phyloP scores from a whole-genome alignment of 805 yeast genomes.

The Tetrapisispora iriomotensis region DNA sequence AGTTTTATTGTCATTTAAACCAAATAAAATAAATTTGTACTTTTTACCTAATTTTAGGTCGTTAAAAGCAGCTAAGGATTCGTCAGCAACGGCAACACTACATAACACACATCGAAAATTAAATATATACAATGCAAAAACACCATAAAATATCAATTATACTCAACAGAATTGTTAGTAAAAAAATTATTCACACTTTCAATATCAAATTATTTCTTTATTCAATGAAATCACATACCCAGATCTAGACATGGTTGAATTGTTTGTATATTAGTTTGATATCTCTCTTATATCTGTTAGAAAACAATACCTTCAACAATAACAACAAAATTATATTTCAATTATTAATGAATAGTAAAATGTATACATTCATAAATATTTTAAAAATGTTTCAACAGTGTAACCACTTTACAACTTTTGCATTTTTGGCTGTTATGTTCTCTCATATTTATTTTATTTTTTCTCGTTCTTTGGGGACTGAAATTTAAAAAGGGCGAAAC shows the following conservation, averaged over 20 bases:
- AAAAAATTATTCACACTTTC: background rate
- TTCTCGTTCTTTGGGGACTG: too few species aligned
- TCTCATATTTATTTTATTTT: too few species aligned
- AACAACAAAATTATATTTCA: too few species aligned
- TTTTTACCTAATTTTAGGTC: conserved; percentile 92
- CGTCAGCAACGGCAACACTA: conserved; percentile 81
- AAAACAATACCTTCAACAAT: too few species aligned
- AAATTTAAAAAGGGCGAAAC: too few species aligned
- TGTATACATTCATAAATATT: too few species aligned
- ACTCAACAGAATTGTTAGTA: background rate
- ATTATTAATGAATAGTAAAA: too few species aligned
- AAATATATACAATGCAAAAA: background rate
- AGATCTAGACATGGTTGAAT: conserved; percentile 27
- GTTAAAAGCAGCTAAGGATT: conserved; percentile 87
- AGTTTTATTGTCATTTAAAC: conserved; percentile 77
- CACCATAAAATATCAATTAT: background rate
- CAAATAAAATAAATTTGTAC: conserved; percentile 71
- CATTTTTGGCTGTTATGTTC: too few species aligned
- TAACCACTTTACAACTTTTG: too few species aligned
- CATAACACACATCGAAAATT: conserved; percentile 1
- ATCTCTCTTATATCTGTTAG: too few species aligned
- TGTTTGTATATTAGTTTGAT: too few species aligned
- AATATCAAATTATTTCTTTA: background rate
- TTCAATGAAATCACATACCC: conserved; percentile 32
- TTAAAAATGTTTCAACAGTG: too few species aligned